Evolutionary conservation across 805 yeast genomes (phyloP).

Genomic region (Candida tammaniensis): DNA sequence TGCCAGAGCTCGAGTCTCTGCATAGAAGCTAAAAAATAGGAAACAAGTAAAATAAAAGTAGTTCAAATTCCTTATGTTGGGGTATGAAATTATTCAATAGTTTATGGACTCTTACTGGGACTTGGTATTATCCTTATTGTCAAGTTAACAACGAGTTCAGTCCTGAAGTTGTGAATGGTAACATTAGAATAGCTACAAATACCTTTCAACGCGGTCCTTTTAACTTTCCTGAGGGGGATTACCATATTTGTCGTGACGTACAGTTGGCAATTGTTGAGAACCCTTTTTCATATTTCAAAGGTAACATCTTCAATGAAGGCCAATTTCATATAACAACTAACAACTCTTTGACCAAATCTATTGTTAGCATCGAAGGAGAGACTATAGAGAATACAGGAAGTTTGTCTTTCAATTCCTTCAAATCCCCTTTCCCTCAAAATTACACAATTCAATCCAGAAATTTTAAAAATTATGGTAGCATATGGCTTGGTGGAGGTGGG

Average conservation of each 20-base stretch:
- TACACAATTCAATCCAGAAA: constrained; percentile 7
- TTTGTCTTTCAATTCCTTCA: constrained; percentile 16
- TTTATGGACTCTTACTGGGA: too few species aligned
- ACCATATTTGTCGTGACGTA: constrained; percentile 19
- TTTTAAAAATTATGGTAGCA: constrained; percentile 17
- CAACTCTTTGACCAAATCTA: constrained; percentile 13
- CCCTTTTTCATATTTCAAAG: constrained; percentile 19
- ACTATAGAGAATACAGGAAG: constrained; percentile 15
- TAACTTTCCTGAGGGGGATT: constrained; percentile 17
- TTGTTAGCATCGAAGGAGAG: constrained; percentile 5
- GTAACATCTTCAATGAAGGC: constrained; percentile 20
- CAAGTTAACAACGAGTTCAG: too few species aligned
- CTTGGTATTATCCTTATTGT: too few species aligned
- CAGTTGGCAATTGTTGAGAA: constrained; percentile 26
- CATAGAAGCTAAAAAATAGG: too few species aligned
- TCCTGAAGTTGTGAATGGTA: too few species aligned
- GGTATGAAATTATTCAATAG: too few species aligned
- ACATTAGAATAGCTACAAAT: constrained; percentile 15
- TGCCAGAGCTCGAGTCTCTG: too few species aligned
- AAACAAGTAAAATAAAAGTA: too few species aligned
- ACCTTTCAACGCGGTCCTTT: constrained; percentile 18
- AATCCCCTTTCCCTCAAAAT: constrained; percentile 11
- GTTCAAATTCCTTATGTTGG: too few species aligned
- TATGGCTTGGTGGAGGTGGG: constrained; percentile 18
- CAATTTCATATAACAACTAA: constrained; percentile 17